Base-by-base conservation (phyloP, 371 early-diverging fungal species). In the Choanephora cucurbitarum region DNA sequence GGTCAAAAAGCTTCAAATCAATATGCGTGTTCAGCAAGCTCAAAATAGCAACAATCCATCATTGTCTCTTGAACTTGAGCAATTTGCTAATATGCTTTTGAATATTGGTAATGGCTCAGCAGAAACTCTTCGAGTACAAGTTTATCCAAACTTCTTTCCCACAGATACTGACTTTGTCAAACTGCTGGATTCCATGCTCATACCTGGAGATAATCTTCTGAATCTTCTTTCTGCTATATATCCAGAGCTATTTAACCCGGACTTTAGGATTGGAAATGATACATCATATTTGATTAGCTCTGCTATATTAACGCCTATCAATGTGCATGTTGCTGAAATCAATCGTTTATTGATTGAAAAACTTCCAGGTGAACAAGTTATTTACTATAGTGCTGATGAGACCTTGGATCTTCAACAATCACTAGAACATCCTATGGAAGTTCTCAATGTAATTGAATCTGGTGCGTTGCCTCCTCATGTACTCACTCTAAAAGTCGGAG, bases 61-160 rank as follows among this genome's bases (percentile, higher is more conserved):
- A 11, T 18, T 49, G 5, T 44, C 60, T n/a, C n/a, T 1, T 9
- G 17, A n/a, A 5, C 18, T 65, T 3, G 41, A 49, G 18, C 7
- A 47, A 10, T 66, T 66, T 55, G 41, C 61, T 1, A 11, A 32
- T 0, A 52, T 51, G 6, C 34, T 66, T 10, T 4, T 56, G 1
- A 11, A 32, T 18, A 15, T 53, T 57, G 45, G 45, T 8, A 33
- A 41, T 7, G 55, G 55, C 8, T 45, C 44, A 17, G 23, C 18
- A 7, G 33, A 48, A 28, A 28, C 28, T 28, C 28, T 28, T 28
- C 28, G 28, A 28, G 28, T 28, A 5, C 28, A 28, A 28, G 28
- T 28, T 28, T 28, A 28, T 28, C 28, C 28, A 28, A 28, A 7
- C 28, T 28, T 28, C 7, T 5, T 28, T 28, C 5, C 28, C 28